phyloP scores from a whole-genome alignment of 1,284 basidiomycete genomes.

The Melampsora americana region DNA sequence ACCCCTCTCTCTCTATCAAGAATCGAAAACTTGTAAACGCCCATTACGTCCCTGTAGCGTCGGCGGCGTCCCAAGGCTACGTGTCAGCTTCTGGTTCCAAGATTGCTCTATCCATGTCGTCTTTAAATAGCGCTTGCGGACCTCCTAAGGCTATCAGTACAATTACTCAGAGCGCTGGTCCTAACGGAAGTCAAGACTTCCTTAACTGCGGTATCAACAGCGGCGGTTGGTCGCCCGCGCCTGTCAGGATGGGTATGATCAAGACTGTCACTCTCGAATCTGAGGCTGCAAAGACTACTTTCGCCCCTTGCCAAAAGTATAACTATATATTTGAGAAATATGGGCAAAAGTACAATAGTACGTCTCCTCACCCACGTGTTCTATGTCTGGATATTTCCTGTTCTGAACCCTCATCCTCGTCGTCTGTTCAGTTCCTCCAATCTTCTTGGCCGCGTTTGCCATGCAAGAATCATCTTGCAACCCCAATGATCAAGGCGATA shows the following conservation, averaged over 20 bases:
- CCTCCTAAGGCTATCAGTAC: constrained; percentile 4
- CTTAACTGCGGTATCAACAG: constrained; percentile 29
- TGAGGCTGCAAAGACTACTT: constrained; percentile 38
- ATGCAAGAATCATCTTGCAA: constrained; percentile 77
- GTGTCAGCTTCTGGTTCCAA: neutral
- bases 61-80: neutral
- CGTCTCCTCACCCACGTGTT: neutral
- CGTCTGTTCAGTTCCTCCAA: constrained; percentile 60
- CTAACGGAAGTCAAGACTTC: constrained; percentile 29
- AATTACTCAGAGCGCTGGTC: constrained; percentile 20
- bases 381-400: neutral
- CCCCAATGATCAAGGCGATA: constrained; percentile 65
- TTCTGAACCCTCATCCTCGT: neutral
- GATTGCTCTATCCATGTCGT: neutral
- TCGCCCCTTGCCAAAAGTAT: constrained; percentile 27
- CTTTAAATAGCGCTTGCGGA: constrained; percentile 13
- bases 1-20: neutral
- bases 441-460: constrained; percentile 76
- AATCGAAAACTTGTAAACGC: neutral
- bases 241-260: constrained; percentile 25
- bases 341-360: constrained; percentile 11
- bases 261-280: constrained; percentile 15
- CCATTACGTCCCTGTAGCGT: neutral
- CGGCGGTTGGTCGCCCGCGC: constrained; percentile 27
- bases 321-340: constrained; percentile 34